phyloP scores from a whole-genome alignment of 768 basidiomycete genomes.

The Sistotremastrum suecicum region DNA sequence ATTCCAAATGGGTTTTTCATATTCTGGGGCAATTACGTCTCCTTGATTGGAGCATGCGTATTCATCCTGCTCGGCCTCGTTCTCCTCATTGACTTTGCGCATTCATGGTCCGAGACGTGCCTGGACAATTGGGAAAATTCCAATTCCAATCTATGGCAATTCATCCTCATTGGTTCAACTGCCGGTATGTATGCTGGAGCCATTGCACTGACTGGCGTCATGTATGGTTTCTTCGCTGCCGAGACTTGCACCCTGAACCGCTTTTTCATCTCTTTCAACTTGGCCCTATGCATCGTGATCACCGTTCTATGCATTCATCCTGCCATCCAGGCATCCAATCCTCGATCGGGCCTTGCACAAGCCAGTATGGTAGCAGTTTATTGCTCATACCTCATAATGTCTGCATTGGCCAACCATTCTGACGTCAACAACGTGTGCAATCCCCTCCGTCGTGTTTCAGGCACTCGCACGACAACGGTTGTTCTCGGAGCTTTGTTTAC shows the following conservation, averaged over 20 bases:
- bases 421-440: conserved; percentile 68
- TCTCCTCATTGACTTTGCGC: conserved; percentile 95
- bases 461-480: conserved; percentile 74
- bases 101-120: conserved; percentile 96
- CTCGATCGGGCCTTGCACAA: conserved; percentile 89
- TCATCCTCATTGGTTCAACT: conserved; percentile 87
- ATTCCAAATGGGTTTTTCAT: conserved; percentile 98
- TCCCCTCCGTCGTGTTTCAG: conserved; percentile 58
- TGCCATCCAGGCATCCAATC: conserved; percentile 79
- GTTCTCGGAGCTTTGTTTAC: conserved; percentile 90
- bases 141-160: conserved; percentile 87
- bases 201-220: conserved; percentile 73
- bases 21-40: conserved; percentile 91
- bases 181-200: conserved; percentile 75
- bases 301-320: conserved; percentile 78
- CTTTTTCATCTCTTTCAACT: conserved; percentile 96
- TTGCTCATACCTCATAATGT: conserved; percentile 89
- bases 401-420: conserved; percentile 85
- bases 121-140: conserved; percentile 89
- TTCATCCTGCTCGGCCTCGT: conserved; percentile 97
- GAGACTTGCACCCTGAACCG: conserved; percentile 82
- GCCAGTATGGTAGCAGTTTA: conserved; percentile 96
- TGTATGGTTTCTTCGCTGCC: conserved; percentile 86
- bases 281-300: conserved; percentile 63
- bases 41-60: conserved; percentile 81